Base-by-base conservation (phyloP, 116 monocot species). In the Dioscorea cayenensis region DNA sequence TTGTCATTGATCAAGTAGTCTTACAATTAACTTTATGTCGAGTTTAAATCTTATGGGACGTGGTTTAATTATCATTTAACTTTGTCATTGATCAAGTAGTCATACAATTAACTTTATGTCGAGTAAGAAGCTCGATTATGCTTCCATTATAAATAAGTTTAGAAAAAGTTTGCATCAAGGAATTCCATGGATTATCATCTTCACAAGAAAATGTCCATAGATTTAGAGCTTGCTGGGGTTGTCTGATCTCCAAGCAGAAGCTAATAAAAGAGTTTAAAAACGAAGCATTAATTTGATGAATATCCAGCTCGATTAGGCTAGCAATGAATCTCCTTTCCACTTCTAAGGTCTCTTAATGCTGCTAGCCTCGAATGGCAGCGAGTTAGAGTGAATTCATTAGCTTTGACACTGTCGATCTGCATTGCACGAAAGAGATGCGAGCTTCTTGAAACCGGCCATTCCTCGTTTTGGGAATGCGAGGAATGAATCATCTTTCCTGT, bases 341-440 rank as follows among this genome's bases (percentile, higher is more conserved):
- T 67, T 62, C 12, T 29, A 67, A 71, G 20, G 36, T 75, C 48
- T 71, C 68, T 66, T 14, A 71, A 62, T 67, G 66, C 69, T 49
- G 60, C 84, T 80, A 60, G 84, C n/a, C 80, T 18, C 63, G 49
- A 66, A 84, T 67, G 16, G 36, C 43, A 52, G 77, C 73, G n/a
- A 29, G 80, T 80, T 43, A 80, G 80, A 52, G 80, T 80, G 51
- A 80, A 84, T 36, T 84, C 84, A 72, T 84, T 84, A 67, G 77
- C 73, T 62, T 71, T 71, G 16, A 80, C 71, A 28, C 28, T 23
- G 51, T 63, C n/a, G 68, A 68, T n/a, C 58, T 80, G 77, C 84
- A 84, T 84, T 29, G 18, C 49, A 14, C 73, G 74, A 49, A 80
- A 84, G 63, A 80, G 60, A 22, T 77, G 25, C 35, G 66, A 49